These are phyloP conservation scores for Allium fistulosum DNA, from an alignment of 106 monocot species.

Conservation along the genomic window DNA sequence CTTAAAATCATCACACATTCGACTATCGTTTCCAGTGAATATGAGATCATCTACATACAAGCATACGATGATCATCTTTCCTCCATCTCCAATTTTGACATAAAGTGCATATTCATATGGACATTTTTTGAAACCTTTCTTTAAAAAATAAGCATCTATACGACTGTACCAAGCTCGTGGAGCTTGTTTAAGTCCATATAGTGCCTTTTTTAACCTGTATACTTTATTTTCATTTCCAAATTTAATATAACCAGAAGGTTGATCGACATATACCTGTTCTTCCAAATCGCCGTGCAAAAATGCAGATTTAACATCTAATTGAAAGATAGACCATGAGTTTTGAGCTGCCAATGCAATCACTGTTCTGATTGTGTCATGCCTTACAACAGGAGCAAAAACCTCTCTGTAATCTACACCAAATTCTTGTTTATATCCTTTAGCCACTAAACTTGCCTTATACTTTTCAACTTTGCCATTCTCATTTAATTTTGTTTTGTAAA, in stretches of 20 bases:
- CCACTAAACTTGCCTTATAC: constrained; percentile 4
- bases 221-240: constrained; percentile 2
- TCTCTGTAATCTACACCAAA: constrained; percentile 1
- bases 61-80: constrained; percentile 11
- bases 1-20: constrained; percentile 12
- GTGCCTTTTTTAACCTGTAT: constrained; percentile 2
- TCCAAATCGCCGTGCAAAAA: constrained; percentile 5
- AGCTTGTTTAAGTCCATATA: constrained; percentile 11
- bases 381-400: constrained; percentile 5
- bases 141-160: constrained; percentile 10
- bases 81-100: constrained; percentile 9
- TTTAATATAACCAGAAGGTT: constrained; percentile 4
- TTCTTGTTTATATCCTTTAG: constrained; percentile 3
- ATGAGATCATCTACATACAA: constrained; percentile 19
- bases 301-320: constrained; percentile 8
- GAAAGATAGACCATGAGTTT: constrained; percentile 9
- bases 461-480: constrained; percentile 4
- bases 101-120: constrained; percentile 12
- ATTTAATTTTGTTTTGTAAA: constrained; percentile 2
- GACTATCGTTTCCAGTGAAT: constrained; percentile 15
- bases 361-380: constrained; percentile 8
- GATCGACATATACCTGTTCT: constrained; percentile 9
- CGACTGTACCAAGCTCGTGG: constrained; percentile 5
- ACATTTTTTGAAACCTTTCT: constrained; percentile 10
- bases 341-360: constrained; percentile 7